Evolutionary conservation across 768 basidiomycete genomes (phyloP).

Genomic region (Boletus insuetus): DNA sequence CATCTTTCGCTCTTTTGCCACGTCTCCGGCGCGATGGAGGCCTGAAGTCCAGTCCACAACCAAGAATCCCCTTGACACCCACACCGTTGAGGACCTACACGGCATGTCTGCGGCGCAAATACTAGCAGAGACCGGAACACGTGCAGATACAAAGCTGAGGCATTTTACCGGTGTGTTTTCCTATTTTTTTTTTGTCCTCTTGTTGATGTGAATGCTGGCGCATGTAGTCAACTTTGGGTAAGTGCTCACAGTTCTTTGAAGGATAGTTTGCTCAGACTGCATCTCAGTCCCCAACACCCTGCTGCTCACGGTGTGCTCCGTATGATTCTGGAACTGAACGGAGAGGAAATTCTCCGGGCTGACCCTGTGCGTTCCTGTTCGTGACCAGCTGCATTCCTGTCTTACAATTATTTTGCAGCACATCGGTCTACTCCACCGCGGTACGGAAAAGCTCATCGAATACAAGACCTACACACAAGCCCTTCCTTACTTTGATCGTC

Average conservation of each 20-base stretch:
- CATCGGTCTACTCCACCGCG: constrained; percentile 93
- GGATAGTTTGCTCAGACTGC: not conserved
- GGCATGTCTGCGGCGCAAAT: constrained; percentile 77
- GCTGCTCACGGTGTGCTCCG: constrained; percentile 98
- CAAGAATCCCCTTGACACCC: constrained; percentile 60
- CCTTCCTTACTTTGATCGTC: constrained; percentile 95
- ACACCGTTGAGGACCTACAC: constrained; percentile 83
- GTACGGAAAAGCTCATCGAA: constrained; percentile 98
- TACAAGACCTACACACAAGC: constrained; percentile 99
- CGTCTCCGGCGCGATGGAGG: constrained; percentile 23
- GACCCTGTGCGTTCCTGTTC: constrained; percentile 58
- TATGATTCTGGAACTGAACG: constrained; percentile 95
- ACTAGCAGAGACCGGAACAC: constrained; percentile 66
- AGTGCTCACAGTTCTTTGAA: constrained; percentile 14
- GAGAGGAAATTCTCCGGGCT: constrained; percentile 88
- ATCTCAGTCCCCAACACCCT: constrained; percentile 78
- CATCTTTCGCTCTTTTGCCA: constrained; percentile 25
- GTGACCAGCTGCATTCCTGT: not conserved
- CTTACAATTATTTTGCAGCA: constrained; percentile 50
- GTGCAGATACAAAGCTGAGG: constrained; percentile 77
- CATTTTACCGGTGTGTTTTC: constrained; percentile 83
- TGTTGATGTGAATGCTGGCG: constrained; percentile 7
- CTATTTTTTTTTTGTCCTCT: not conserved
- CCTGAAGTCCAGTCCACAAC: constrained; percentile 26
- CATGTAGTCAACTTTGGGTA: constrained; percentile 87